Conservation (phyloP, 23 red algal species). For the Cyanidiococcus yangmingshanensis region DNA sequence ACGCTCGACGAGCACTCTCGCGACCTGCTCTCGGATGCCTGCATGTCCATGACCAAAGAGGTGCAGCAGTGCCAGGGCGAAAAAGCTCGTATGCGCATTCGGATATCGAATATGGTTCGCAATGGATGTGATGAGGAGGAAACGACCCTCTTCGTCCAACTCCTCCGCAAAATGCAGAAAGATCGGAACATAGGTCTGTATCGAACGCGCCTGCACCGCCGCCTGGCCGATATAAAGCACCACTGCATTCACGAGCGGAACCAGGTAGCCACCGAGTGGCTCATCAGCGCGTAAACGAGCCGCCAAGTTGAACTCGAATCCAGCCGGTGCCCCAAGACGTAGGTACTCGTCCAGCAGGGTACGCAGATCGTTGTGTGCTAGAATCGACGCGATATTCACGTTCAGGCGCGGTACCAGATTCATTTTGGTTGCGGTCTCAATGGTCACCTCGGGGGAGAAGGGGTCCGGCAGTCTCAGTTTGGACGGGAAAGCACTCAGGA, state of each 20-base stretch:
- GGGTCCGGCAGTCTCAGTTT: conserved; percentile 91
- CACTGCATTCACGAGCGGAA: conserved; percentile 53
- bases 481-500: conserved; percentile 73
- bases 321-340: not conserved
- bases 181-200: conserved; percentile 35
- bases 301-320: not conserved
- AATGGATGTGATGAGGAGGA: conserved; percentile 55
- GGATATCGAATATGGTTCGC: conserved; percentile 88
- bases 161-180: conserved; percentile 49
- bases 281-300: conserved; percentile 7
- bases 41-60: conserved; percentile 66
- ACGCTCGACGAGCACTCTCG: conserved; percentile 78
- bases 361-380: conserved; percentile 35
- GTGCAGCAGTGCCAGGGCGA: conserved; percentile 60
- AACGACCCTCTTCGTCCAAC: conserved; percentile 66
- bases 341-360: conserved; percentile 51
- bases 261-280: not conserved
- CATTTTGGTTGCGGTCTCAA: conserved; percentile 68
- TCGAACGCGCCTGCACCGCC: conserved; percentile 11
- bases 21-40: conserved; percentile 68
- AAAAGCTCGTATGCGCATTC: conserved; percentile 86
- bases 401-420: conserved; percentile 40
- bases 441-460: conserved; percentile 68
- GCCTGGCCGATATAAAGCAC: conserved; percentile 74
- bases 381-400: conserved; percentile 32